A percentile compares a stretch with the other conserved stretches of the same genome.
These are phyloP conservation scores for Xylogone sp. DNA, from an alignment of 2,329 filamentous ascomycete species.

Conservation along the genomic window DNA sequence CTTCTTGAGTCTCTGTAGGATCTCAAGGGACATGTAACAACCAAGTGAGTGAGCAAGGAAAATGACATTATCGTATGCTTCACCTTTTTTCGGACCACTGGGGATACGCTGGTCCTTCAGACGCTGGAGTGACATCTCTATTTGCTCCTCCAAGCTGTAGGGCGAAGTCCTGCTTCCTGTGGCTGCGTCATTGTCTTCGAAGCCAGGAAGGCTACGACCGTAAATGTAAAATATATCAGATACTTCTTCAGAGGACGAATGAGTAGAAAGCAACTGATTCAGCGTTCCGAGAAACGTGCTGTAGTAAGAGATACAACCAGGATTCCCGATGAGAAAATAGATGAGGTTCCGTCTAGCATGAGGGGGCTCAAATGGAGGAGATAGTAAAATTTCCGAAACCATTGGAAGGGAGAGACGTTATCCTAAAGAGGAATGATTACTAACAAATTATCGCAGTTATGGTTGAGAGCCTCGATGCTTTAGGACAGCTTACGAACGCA, in stretches of 20 bases:
- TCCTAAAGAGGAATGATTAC: no score
- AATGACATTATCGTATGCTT: conserved; percentile 54
- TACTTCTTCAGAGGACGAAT: conserved; percentile 23
- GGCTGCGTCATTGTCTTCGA: conserved; percentile 52
- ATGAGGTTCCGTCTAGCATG: conserved; percentile 42
- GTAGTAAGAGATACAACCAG: conserved; percentile 73
- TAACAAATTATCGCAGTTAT: no score
- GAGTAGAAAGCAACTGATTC: conserved; percentile 48
- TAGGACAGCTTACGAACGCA: no score
- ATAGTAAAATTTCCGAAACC: background rate
- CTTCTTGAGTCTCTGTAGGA: conserved; percentile 43
- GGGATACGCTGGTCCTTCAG: conserved; percentile 18
- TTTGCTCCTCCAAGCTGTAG: conserved; percentile 50
- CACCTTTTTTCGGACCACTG: conserved; percentile 25
- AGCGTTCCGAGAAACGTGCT: conserved; percentile 59
- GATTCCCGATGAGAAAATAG: conserved; percentile 74
- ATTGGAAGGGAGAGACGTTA: background rate
- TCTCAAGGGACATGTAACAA: conserved; percentile 66
- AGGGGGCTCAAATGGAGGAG: background rate
- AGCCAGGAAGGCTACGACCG: conserved; percentile 53
- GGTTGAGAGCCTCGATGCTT: no score
- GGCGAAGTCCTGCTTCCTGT: conserved; percentile 34
- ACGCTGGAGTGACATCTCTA: conserved; percentile 25
- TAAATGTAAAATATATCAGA: conserved; percentile 41
- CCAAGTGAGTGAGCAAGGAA: conserved; percentile 74